These are phyloP conservation scores for Zygosaccharomyces bisporus DNA, from an alignment of 805 yeast genomes.

Conservation along the genomic window DNA sequence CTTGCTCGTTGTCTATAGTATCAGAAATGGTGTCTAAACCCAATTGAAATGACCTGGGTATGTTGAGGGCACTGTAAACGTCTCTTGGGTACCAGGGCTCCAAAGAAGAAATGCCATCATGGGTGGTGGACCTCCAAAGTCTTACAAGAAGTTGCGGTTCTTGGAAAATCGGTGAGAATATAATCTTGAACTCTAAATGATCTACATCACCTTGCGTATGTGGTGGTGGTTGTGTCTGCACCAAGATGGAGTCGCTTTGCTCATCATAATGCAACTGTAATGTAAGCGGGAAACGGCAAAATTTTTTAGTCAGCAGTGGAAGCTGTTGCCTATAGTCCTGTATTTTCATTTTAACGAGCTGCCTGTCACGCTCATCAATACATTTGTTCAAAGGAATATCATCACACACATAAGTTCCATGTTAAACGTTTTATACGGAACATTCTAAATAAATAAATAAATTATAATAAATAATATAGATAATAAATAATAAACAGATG, in stretches of 20 bases:
- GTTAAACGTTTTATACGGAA: slow-evolving; percentile 1
- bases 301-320: neutral
- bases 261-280: slow-evolving; percentile 1
- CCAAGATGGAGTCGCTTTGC: slow-evolving; percentile 3
- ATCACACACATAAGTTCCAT: too few relatives aligned
- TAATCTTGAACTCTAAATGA: slow-evolving; percentile 20
- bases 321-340: slow-evolving; percentile 2
- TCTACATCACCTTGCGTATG: neutral
- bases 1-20: slow-evolving; percentile 7
- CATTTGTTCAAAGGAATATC: too few relatives aligned
- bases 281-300: neutral
- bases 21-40: slow-evolving; percentile 17
- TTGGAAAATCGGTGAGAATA: slow-evolving; percentile 21
- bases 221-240: slow-evolving; percentile 9
- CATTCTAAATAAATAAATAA: slow-evolving; percentile 13
- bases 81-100: slow-evolving; percentile 17
- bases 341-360: slow-evolving; percentile 2
- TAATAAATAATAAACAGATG: neutral
- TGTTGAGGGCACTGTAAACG: slow-evolving; percentile 7
- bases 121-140: slow-evolving; percentile 16
- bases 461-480: slow-evolving; percentile 13
- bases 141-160: slow-evolving; percentile 26
- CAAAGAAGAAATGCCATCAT: slow-evolving; percentile 6
- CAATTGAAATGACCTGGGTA: slow-evolving; percentile 10
- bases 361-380: too few relatives aligned